Evolutionary conservation across 1,284 basidiomycete genomes (phyloP), one percentile per base, ranked within the genome.

Genomic region (Cutaneotrichosporon sp.): DNA sequence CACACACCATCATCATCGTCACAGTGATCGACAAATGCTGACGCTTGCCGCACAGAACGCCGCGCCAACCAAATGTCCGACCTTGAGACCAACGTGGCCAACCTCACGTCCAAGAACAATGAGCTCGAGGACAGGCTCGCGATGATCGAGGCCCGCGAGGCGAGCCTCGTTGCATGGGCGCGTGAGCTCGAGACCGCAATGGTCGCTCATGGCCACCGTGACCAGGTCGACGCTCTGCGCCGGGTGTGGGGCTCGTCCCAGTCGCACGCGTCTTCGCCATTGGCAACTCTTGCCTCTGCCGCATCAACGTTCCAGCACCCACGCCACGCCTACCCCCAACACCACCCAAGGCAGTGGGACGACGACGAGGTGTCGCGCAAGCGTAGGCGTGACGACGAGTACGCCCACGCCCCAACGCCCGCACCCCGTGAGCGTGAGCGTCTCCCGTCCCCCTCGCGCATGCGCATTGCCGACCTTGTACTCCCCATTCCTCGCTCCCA

Each of bases 21-120:
- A 30, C 26, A 30, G 26, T 30, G 26, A 30, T 30, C 26, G 26
- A 30, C 26, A 30, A 7, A 10, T 30, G 26, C 26, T 30, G 26
- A 18, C 35, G n/a, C 43, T n/a, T 49, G 42, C 45, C 52, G 4
- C 41, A 42, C 52, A 72, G 70, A 61, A 26, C 66, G 70, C 30
- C 64, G 70, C 14, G 66, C 66, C 42, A 69, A 67, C 45, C 70
- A 72, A 42, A 65, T 72, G 51, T 58, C 64, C 14, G 61, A 65
- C 18, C 60, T 72, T 13, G 68, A 70, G 54, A 45, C 51, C 18
- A 63, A 56, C 37, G 58, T 68, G 15, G 23, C 58, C 3, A 43
- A 35, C 17, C 42, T 66, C 10, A 54, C 57, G 17, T 39, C 52
- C 26, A 57, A 63, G 33, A 41, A 58, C 21, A 56, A 61, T 22